Percentiles rank a stretch among this genome's conserved stretches.
These are phyloP conservation scores for Paragyromitra xinjiangensis DNA, from an alignment of 495 filamentous ascomycete genomes.

Conservation along the genomic window DNA sequence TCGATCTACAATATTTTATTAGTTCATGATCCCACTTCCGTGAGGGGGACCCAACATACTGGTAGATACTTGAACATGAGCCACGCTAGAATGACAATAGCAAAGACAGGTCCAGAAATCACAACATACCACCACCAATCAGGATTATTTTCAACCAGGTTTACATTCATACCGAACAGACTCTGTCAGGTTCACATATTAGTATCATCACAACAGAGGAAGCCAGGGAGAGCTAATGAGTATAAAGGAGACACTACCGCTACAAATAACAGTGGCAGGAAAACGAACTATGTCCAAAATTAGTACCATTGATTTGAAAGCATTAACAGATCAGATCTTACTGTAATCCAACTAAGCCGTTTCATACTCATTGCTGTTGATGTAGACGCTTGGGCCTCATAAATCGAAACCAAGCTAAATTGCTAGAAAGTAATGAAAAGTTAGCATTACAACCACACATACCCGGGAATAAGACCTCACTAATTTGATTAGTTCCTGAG, in stretches of 20 bases:
- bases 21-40: background rate
- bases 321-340: background rate
- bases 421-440: background rate
- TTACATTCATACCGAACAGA: slow-evolving; percentile 5
- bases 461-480: background rate
- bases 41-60: background rate
- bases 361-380: slow-evolving; percentile 12
- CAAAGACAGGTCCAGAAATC: background rate
- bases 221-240: background rate
- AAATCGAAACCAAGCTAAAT: slow-evolving; percentile 9
- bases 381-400: slow-evolving; percentile 1
- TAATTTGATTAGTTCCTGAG: background rate
- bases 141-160: background rate
- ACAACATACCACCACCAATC: slow-evolving; percentile 1
- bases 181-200: background rate
- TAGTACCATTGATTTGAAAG: background rate
- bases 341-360: slow-evolving; percentile 4
- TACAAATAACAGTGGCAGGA: slow-evolving; percentile 3
- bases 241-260: background rate
- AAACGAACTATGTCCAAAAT: background rate
- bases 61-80: slow-evolving; percentile 1
- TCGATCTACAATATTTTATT: background rate
- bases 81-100: background rate
- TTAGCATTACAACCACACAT: background rate
- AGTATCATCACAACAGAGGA: background rate